These are phyloP conservation scores for Piper longum DNA, from an alignment of 164 flowering plant species.

Conservation along the genomic window DNA sequence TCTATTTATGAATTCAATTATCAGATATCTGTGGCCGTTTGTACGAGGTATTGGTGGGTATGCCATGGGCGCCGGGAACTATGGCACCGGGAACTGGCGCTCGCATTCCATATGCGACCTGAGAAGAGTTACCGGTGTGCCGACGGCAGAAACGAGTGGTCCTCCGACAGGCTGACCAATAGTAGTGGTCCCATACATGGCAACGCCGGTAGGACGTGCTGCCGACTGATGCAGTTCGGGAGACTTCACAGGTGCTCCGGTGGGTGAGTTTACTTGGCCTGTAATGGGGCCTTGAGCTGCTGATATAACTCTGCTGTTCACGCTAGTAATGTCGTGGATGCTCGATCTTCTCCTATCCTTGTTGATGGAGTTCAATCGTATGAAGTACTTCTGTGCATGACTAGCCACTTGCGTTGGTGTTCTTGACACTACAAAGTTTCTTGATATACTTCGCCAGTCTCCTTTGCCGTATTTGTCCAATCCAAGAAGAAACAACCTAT, in stretches of 20 bases:
- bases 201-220: conserved; percentile 29
- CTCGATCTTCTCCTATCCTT: conserved; percentile 87
- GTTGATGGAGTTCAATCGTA: conserved; percentile 84
- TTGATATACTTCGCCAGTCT: conserved; percentile 90
- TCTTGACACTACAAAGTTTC: conserved; percentile 82
- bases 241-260: conserved; percentile 34
- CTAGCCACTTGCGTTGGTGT: conserved; percentile 96
- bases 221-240: conserved; percentile 29
- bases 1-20: conserved; percentile 10
- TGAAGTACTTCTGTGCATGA: conserved; percentile 91
- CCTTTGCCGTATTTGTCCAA: conserved; percentile 93
- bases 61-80: conserved; percentile 62
- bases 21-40: conserved; percentile 40
- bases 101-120: conserved; percentile 65
- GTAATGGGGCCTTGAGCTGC: conserved; percentile 70
- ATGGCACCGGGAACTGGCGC: conserved; percentile 52
- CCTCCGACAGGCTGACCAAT: conserved; percentile 81
- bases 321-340: conserved; percentile 85
- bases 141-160: conserved; percentile 70
- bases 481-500: conserved; percentile 83
- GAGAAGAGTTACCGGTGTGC: conserved; percentile 75
- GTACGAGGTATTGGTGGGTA: conserved; percentile 58
- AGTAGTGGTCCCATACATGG: conserved; percentile 49
- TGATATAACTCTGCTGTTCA: conserved; percentile 42
- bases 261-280: conserved; percentile 48